These are phyloP conservation scores for Gomphus bonarii DNA, from an alignment of 1,284 basidiomycete species.

Conservation along the genomic window DNA sequence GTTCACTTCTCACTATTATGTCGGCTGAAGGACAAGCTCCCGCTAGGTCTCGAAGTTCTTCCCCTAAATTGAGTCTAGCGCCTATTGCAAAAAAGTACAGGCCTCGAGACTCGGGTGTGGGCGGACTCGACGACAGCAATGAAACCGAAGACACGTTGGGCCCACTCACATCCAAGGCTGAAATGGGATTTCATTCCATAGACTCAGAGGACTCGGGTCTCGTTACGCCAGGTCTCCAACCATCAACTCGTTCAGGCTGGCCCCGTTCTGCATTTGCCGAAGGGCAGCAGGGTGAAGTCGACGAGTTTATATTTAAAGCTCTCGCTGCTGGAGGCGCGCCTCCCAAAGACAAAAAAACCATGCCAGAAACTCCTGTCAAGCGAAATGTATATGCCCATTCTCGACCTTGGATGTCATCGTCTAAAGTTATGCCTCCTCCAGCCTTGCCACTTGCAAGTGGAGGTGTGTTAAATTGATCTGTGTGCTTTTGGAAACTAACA, in stretches of 20 bases:
- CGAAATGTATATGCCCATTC: constrained; percentile 20
- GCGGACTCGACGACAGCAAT: constrained; percentile 6
- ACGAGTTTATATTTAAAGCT: constrained; percentile 61
- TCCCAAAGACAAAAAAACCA: constrained; percentile 41
- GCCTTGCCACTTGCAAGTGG: background rate
- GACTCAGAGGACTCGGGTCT: constrained; percentile 47
- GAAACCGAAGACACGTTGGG: constrained; percentile 47
- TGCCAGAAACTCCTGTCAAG: constrained; percentile 74
- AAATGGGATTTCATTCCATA: constrained; percentile 46
- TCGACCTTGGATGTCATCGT: constrained; percentile 13
- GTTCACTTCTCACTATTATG: background rate
- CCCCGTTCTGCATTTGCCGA: constrained; percentile 28
- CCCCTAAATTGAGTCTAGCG: constrained; percentile 25
- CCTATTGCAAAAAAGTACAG: constrained; percentile 56
- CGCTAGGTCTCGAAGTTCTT: constrained; percentile 6
- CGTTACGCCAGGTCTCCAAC: constrained; percentile 52
- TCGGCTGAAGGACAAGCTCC: constrained; percentile 10
- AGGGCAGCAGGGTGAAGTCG: constrained; percentile 34
- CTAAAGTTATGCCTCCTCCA: constrained; percentile 7
- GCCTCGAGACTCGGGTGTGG: constrained; percentile 56
- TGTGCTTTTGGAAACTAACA: background rate
- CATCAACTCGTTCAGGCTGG: constrained; percentile 50
- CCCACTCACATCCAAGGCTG: background rate
- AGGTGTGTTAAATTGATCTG: background rate
- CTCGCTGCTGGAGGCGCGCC: constrained; percentile 42